phyloP scores from a whole-genome alignment of 2,329 filamentous ascomycete species.

The Paraphoma chrysanthemicola region DNA sequence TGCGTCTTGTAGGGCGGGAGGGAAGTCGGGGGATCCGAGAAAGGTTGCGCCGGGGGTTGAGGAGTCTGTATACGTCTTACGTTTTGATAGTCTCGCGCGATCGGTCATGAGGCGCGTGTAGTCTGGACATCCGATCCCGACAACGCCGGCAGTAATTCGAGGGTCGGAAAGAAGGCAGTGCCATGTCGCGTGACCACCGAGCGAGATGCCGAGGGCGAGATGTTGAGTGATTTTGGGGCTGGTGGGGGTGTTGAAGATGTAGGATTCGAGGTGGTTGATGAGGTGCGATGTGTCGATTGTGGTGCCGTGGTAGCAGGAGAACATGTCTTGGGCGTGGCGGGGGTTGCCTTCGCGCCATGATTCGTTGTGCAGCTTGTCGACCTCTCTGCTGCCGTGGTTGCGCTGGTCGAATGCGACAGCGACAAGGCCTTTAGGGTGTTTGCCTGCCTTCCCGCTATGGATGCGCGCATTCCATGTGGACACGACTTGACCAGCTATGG shows the following conservation, averaged over 20 bases:
- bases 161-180: constrained; percentile 80
- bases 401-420: constrained; percentile 89
- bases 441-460: constrained; percentile 35
- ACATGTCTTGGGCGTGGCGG: constrained; percentile 91
- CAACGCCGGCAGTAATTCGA: constrained; percentile 77
- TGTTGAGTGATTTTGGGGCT: constrained; percentile 64
- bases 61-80: constrained; percentile 64
- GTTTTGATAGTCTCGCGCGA: constrained; percentile 75
- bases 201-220: constrained; percentile 79
- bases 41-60: constrained; percentile 68
- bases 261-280: constrained; percentile 79
- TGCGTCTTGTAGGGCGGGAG: constrained; percentile 67
- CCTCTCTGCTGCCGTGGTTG: constrained; percentile 81
- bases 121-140: constrained; percentile 89
- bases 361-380: constrained; percentile 73
- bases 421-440: constrained; percentile 66
- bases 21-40: constrained; percentile 80
- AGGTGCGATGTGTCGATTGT: constrained; percentile 77
- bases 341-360: constrained; percentile 81
- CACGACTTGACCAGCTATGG: constrained; percentile 73
- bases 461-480: constrained; percentile 68
- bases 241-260: constrained; percentile 65
- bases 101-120: constrained; percentile 81
- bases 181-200: constrained; percentile 91
- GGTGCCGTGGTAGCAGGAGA: constrained; percentile 75